phyloP scores from a whole-genome alignment of 1,284 basidiomycete species.

The Xerocomus nothofagi region DNA sequence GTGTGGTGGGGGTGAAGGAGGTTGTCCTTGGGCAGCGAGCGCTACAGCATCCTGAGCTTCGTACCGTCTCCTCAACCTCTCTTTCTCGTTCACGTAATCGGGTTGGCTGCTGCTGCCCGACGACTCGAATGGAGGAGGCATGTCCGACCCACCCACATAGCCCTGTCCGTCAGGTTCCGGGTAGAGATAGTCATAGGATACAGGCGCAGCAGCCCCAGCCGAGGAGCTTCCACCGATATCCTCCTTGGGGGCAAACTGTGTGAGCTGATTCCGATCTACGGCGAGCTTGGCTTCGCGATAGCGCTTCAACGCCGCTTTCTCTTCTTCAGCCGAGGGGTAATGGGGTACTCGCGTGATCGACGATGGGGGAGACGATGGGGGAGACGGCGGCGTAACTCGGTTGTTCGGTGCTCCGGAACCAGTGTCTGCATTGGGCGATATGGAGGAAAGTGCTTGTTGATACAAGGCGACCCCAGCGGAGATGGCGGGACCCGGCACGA shows the following conservation, averaged over 20 bases:
- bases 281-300: slow-evolving; percentile 72
- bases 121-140: slow-evolving; percentile 52
- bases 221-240: slow-evolving; percentile 20
- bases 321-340: slow-evolving; percentile 50
- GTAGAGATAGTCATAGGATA: slow-evolving; percentile 60
- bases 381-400: slow-evolving; percentile 19
- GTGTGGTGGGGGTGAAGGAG: slow-evolving; percentile 26
- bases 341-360: slow-evolving; percentile 37
- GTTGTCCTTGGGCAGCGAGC: slow-evolving; percentile 17
- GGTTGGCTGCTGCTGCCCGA: slow-evolving; percentile 33
- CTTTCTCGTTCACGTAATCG: slow-evolving; percentile 37
- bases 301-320: slow-evolving; percentile 64
- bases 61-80: slow-evolving; percentile 42
- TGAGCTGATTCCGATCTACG: slow-evolving; percentile 53
- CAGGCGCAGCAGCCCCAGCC: slow-evolving; percentile 31
- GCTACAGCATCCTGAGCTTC: slow-evolving; percentile 63
- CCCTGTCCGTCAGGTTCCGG: slow-evolving; percentile 37
- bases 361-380: slow-evolving; percentile 26
- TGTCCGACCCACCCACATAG: slow-evolving; percentile 29
- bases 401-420: not conserved
- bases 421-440: slow-evolving; percentile 23
- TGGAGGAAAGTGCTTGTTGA: slow-evolving; percentile 44
- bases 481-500: slow-evolving; percentile 16
- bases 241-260: slow-evolving; percentile 33
- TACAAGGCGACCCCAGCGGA: slow-evolving; percentile 49